Evolutionary conservation across 768 basidiomycete genomes (phyloP).

Genomic region (Podaxis sp.): DNA sequence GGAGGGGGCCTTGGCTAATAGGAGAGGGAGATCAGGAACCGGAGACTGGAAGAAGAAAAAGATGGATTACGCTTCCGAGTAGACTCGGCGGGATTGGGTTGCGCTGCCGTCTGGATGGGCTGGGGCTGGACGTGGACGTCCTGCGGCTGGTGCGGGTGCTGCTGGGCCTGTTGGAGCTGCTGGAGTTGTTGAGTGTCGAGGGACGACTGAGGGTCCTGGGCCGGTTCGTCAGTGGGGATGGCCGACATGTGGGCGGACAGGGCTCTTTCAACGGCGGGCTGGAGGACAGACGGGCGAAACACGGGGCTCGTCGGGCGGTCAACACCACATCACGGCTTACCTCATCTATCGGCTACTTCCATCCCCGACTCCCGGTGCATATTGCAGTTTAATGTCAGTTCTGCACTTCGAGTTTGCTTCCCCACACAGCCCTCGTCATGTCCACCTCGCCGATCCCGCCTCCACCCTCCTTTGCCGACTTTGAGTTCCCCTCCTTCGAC

Average conservation of each 20-base stretch:
- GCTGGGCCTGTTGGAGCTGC: constrained; percentile 41
- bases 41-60: constrained; percentile 18
- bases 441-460: constrained; percentile 42
- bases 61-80: constrained; percentile 60
- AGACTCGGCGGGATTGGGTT: constrained; percentile 30
- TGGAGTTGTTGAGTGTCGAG: constrained; percentile 66
- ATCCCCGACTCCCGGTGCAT: constrained; percentile 2
- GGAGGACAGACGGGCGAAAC: constrained; percentile 27
- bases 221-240: constrained; percentile 72
- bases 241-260: constrained; percentile 66
- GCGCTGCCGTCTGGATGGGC: constrained; percentile 28
- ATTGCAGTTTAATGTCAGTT: not conserved
- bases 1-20: constrained; percentile 74
- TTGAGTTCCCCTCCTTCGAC: constrained; percentile 67
- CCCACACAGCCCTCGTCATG: constrained; percentile 22
- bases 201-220: constrained; percentile 45
- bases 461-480: constrained; percentile 64
- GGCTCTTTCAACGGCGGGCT: constrained; percentile 21
- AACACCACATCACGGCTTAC: constrained; percentile 10
- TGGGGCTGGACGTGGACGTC: constrained; percentile 23
- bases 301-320: constrained; percentile 23
- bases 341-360: constrained; percentile 9
- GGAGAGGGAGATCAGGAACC: constrained; percentile 16
- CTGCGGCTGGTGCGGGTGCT: constrained; percentile 33
- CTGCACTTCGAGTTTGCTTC: not conserved